Evolutionary conservation across 2,329 filamentous ascomycete genomes (phyloP).

Genomic region (Cladosporium colombiae): DNA sequence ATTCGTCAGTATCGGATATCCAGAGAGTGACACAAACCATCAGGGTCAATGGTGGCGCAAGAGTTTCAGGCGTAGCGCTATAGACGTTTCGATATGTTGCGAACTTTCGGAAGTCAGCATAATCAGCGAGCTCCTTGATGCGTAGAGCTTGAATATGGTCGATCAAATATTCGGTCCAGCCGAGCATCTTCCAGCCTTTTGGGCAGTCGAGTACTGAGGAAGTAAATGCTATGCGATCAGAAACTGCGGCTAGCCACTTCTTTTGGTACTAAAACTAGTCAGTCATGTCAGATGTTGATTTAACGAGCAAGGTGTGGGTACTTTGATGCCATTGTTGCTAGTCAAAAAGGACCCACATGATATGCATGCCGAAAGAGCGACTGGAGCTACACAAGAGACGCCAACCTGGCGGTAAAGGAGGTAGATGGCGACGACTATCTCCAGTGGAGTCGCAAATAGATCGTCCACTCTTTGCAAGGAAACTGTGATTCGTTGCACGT

Average conservation of each 20-base stretch:
- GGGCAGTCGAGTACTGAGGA: constrained; percentile 24
- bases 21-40: constrained; percentile 22
- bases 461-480: constrained; percentile 23
- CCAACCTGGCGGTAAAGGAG: constrained; percentile 25
- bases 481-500: constrained; percentile 23
- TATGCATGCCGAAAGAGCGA: constrained; percentile 20
- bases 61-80: constrained; percentile 13
- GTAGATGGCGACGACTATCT: constrained; percentile 26
- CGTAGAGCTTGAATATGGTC: constrained; percentile 26
- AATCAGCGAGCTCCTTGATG: constrained; percentile 22
- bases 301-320: neutral
- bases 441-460: constrained; percentile 26
- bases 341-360: constrained; percentile 24
- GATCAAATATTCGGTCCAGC: constrained; percentile 24
- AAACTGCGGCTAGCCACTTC: constrained; percentile 24
- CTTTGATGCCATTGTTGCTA: constrained; percentile 20
- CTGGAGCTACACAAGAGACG: constrained; percentile 24
- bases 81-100: constrained; percentile 27
- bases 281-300: neutral
- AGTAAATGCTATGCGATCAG: constrained; percentile 25
- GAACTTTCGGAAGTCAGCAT: constrained; percentile 25
- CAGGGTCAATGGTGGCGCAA: constrained; percentile 24
- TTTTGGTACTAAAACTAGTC: constrained; percentile 22
- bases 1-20: neutral
- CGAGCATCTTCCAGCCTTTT: constrained; percentile 28